Base-by-base conservation (phyloP, 305 asterid species). In the Fraxinus greggii region DNA sequence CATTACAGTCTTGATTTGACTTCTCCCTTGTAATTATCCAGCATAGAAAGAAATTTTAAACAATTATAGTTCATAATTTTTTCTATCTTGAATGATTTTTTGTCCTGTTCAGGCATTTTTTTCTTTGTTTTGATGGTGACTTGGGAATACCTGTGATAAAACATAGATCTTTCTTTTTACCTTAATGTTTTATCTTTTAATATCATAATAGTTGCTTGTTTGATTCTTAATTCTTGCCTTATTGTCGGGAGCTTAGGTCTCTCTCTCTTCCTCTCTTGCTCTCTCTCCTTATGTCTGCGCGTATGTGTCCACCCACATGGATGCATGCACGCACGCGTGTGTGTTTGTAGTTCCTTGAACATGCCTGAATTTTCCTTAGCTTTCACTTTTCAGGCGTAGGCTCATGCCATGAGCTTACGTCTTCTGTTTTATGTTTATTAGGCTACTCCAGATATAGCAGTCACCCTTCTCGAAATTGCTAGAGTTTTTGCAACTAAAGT, bases 371-470 rank as follows among this genome's bases (percentile, higher is more conserved):
- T 79, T 51, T 61, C 35, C 79, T 54, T 65, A 54, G 24, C 56
- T 56, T 87, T 31, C 65, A 78, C n/a, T 69, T 76, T 17, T 54
- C 61, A 74, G 54, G 65, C 36, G 28, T 42, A 54, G 78, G 56
- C 72, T 28, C 24, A 33, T 80, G 40, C 48, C 29, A 59, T 24
- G 79, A 73, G 80, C 76, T 87, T 70, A 80, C 75, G n/a, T 78
- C 81, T 36, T 75, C 78, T 54, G 31, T 84, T 83, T 86, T 79
- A 70, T 82, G 33, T 77, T 84, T 85, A 26, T 81, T 77, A 96
- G 99, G 99, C 99, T 84, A 94, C 97, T 81, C 99, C 99, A 72
- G 99, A 92, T 88, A 94, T 96, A 98, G 99, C 99, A 33, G 98
- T 96, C 80, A 96, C 99, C 72, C 98, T 96, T 90, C 98, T 96